A percentile compares a stretch with the other conserved stretches of the same genome.
Conservation (phyloP, 768 basidiomycete genomes). For the Cantharellus cinnabarinus region DNA sequence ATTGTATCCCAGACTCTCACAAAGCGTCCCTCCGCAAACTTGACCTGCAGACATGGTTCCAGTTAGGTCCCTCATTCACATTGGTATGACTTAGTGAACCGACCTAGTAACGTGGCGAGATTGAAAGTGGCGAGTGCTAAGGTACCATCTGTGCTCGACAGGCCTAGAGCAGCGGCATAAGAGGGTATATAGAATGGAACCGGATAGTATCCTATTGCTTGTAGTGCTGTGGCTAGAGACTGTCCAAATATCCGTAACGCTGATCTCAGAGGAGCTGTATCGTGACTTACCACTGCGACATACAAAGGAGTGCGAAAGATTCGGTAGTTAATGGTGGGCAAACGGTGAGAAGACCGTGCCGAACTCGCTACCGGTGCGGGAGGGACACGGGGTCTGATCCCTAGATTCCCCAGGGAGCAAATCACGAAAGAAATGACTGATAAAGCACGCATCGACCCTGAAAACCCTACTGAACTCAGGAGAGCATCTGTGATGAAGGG, state of each 20-base stretch:
- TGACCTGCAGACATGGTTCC: background rate
- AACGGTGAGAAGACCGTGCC: too few relatives aligned
- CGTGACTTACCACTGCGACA: background rate
- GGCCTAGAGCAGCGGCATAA: conserved; percentile 1
- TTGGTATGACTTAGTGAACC: background rate
- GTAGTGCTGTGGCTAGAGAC: background rate
- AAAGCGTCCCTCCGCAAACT: background rate
- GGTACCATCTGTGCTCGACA: background rate
- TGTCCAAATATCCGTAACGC: background rate
- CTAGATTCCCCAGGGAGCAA: background rate
- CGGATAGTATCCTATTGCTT: conserved; percentile 3
- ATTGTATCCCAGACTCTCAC: background rate
- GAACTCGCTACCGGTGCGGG: too few relatives aligned
- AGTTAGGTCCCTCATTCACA: background rate
- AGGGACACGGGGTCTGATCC: background rate
- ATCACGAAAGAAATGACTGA: background rate
- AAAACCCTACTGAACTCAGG: too few relatives aligned
- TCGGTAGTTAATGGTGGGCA: background rate
- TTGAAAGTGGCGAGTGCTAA: conserved; percentile 2
- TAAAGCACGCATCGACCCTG: too few relatives aligned
- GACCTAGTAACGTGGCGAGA: background rate
- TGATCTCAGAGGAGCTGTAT: background rate
- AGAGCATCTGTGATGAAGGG: background rate
- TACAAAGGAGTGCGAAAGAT: background rate
- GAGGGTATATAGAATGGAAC: conserved; percentile 3